phyloP scores from a whole-genome alignment of 345 rosid genomes.

The Boechera divaricarpa region DNA sequence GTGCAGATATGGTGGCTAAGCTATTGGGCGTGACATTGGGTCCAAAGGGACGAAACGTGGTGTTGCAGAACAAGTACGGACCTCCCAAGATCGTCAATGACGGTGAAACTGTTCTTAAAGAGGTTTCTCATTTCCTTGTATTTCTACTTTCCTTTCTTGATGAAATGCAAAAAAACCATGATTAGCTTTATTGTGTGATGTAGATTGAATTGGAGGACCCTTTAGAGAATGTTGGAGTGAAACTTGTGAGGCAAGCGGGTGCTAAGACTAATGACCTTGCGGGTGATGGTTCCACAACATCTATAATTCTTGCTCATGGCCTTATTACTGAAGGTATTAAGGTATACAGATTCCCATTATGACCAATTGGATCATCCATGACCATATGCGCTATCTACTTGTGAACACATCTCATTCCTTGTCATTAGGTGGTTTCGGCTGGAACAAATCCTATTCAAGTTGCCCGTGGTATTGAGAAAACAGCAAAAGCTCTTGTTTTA shows the following conservation, averaged over 20 bases:
- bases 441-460: slow-evolving; percentile 84
- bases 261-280: slow-evolving; percentile 94
- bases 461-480: slow-evolving; percentile 85
- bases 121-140: slow-evolving; percentile 50
- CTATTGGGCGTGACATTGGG: slow-evolving; percentile 92
- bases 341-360: slow-evolving; percentile 49
- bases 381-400: slow-evolving; percentile 12
- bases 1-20: slow-evolving; percentile 82
- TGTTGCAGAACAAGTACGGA: slow-evolving; percentile 89
- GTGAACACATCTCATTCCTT: slow-evolving; percentile 23
- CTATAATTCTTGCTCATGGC: slow-evolving; percentile 91
- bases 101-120: slow-evolving; percentile 91
- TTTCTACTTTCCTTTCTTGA: background rate
- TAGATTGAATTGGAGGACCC: slow-evolving; percentile 95
- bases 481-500: slow-evolving; percentile 73
- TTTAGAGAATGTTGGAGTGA: slow-evolving; percentile 93
- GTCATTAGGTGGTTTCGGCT: slow-evolving; percentile 76
- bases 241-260: slow-evolving; percentile 97
- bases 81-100: slow-evolving; percentile 96
- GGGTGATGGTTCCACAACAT: slow-evolving; percentile 95
- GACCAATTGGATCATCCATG: slow-evolving; percentile 12
- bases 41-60: slow-evolving; percentile 94
- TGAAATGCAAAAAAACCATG: slow-evolving; percentile 9
- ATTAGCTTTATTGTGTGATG: slow-evolving; percentile 25
- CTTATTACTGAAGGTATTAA: slow-evolving; percentile 84